phyloP scores from a whole-genome alignment of 495 filamentous ascomycete species.

The Neurospora terricola region DNA sequence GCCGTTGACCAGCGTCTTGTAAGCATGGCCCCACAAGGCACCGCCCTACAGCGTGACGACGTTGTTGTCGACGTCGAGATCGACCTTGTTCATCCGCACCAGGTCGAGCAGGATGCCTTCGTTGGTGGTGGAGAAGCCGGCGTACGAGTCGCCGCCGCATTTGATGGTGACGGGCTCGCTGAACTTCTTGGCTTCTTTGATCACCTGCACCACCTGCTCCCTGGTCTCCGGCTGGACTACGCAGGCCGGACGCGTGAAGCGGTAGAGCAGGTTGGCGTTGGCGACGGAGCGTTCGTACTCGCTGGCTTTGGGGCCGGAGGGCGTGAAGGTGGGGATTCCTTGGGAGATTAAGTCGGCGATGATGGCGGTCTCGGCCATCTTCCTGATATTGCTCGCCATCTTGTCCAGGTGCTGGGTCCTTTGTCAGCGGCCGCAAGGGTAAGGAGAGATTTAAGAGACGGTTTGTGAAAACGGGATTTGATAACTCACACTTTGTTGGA shows the following conservation, averaged over 20 bases:
- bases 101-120: constrained; percentile 16
- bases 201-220: not conserved
- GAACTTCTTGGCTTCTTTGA: constrained; percentile 3
- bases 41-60: not conserved
- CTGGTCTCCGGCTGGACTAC: constrained; percentile 15
- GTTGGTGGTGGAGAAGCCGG: constrained; percentile 14
- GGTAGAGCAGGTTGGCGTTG: constrained; percentile 16
- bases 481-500: too few species aligned
- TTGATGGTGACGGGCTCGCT: constrained; percentile 11
- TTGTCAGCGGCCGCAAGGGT: too few species aligned
- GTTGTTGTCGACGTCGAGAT: constrained; percentile 3
- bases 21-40: constrained; percentile 10
- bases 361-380: not conserved
- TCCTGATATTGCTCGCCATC: not conserved
- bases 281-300: constrained; percentile 5
- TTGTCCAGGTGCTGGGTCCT: too few species aligned
- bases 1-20: constrained; percentile 8
- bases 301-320: not conserved
- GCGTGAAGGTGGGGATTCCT: not conserved
- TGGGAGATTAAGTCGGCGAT: not conserved
- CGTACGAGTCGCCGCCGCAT: constrained; percentile 15
- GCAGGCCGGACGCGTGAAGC: constrained; percentile 10
- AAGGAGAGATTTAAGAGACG: too few species aligned
- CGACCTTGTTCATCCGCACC: constrained; percentile 5
- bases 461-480: too few species aligned